Evolutionary conservation across 495 filamentous ascomycete genomes (phyloP).

Genomic region (Friedmanniomyces endolithicus): DNA sequence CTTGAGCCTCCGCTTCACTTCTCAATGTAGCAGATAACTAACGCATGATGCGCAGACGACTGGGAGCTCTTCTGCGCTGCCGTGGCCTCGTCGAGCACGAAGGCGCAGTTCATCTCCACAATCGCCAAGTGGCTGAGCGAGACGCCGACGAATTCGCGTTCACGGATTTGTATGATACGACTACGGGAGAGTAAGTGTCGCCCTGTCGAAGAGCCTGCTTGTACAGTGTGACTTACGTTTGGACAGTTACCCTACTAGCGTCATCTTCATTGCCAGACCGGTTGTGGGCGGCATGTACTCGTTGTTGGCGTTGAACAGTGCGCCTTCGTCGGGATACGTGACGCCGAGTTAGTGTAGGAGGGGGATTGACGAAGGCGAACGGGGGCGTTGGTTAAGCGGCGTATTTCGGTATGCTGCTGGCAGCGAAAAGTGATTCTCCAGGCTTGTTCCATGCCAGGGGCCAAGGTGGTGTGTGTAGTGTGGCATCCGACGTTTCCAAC

Average conservation of each 20-base stretch:
- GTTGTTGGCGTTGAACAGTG: constrained; percentile 49
- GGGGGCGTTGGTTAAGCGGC: neutral
- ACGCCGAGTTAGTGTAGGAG: neutral
- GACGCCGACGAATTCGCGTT: constrained; percentile 64
- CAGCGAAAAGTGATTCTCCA: too few species aligned
- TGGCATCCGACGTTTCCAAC: too few species aligned
- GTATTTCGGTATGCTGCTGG: neutral
- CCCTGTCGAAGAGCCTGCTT: neutral
- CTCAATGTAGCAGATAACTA: neutral
- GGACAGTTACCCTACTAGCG: constrained; percentile 1
- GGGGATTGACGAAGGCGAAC: neutral
- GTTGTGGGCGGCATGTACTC: constrained; percentile 85
- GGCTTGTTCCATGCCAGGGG: too few species aligned
- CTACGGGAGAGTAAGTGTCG: constrained; percentile 41
- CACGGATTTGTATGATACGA: constrained; percentile 76
- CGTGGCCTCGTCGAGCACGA: constrained; percentile 65
- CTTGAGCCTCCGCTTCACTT: constrained; percentile 43
- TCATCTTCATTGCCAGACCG: constrained; percentile 48
- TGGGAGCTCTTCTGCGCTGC: constrained; percentile 54
- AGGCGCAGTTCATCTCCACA: constrained; percentile 59
- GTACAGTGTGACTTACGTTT: neutral
- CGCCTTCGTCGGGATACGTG: constrained; percentile 2
- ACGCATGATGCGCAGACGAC: neutral
- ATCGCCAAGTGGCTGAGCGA: constrained; percentile 72
- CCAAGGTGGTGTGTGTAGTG: too few species aligned